phyloP scores from a whole-genome alignment of 192 early-diverging fungal genomes.

The Helicostylum pulchrum region DNA sequence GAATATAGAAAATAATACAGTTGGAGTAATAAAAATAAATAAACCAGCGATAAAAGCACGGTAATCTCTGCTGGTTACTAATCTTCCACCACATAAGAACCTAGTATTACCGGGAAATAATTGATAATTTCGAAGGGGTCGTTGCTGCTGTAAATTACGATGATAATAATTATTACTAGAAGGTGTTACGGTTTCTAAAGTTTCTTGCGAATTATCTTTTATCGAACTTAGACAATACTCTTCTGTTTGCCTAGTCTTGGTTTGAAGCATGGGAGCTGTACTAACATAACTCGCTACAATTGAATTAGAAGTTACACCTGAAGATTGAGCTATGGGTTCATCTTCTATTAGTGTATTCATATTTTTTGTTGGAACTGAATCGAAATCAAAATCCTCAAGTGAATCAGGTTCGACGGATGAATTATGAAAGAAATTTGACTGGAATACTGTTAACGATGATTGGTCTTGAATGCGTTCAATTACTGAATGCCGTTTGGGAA shows the following conservation, averaged over 20 bases:
- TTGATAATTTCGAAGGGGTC: conserved; percentile 41
- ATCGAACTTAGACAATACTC: too few relatives aligned
- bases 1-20: conserved; percentile 55
- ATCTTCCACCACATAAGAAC: conserved; percentile 61
- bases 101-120: conserved; percentile 53
- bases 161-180: neutral
- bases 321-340: conserved; percentile 19
- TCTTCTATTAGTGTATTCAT: conserved; percentile 2
- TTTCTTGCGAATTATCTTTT: neutral
- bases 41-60: conserved; percentile 58
- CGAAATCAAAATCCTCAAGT: conserved; percentile 15
- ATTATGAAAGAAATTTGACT: conserved; percentile 8
- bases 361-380: neutral
- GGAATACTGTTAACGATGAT: conserved; percentile 8
- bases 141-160: neutral
- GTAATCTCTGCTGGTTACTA: conserved; percentile 63
- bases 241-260: neutral
- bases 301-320: conserved; percentile 17
- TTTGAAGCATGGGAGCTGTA: conserved; percentile 17
- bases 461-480: conserved; percentile 3
- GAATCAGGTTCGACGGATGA: conserved; percentile 20
- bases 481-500: conserved; percentile 11
- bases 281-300: conserved; percentile 12
- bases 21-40: conserved; percentile 52
- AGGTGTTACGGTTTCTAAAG: conserved; percentile 1